phyloP scores from a whole-genome alignment of 2,329 filamentous ascomycete species.

The Venturiaceae sp. region DNA sequence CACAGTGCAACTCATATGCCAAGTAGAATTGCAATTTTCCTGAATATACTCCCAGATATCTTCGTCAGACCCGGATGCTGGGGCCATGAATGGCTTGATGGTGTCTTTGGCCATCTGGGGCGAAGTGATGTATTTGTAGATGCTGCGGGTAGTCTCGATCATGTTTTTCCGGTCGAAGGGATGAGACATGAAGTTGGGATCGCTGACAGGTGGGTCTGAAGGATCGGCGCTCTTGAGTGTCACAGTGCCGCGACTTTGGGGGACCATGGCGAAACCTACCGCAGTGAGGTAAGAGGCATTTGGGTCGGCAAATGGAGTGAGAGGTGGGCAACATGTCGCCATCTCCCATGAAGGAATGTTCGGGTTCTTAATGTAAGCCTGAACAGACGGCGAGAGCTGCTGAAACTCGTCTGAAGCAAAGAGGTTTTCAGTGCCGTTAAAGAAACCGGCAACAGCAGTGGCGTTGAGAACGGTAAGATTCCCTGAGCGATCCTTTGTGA shows the following conservation, averaged over 20 bases:
- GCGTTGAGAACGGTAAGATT: conserved; percentile 12
- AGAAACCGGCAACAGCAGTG: conserved; percentile 29
- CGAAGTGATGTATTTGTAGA: conserved; percentile 30
- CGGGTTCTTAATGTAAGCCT: conserved; percentile 34
- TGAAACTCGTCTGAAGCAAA: conserved; percentile 37
- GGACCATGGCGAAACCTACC: conserved; percentile 42
- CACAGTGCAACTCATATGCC: conserved; percentile 47
- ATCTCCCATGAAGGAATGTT: conserved; percentile 51
- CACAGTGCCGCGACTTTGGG: conserved; percentile 42
- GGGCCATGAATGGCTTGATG: conserved; percentile 30
- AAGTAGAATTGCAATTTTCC: conserved; percentile 35
- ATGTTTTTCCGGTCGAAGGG: conserved; percentile 45
- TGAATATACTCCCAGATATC: conserved; percentile 41
- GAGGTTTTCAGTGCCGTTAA: conserved; percentile 32
- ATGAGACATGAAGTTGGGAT: conserved; percentile 43
- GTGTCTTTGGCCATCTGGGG: conserved; percentile 36
- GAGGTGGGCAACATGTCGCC: conserved; percentile 27
- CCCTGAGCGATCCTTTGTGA: conserved; percentile 5
- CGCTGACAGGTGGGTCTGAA: conserved; percentile 38
- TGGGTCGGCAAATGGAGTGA: conserved; percentile 18
- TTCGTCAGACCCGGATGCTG: conserved; percentile 40
- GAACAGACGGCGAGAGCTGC: conserved; percentile 33
- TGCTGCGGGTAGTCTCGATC: conserved; percentile 39
- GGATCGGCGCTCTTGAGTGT: conserved; percentile 45
- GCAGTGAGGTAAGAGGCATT: conserved; percentile 34